Evolutionary conservation across 1,284 basidiomycete species (phyloP), one percentile per base, ranked within the genome.

Genomic region (Sphaerobolus stellatus): DNA sequence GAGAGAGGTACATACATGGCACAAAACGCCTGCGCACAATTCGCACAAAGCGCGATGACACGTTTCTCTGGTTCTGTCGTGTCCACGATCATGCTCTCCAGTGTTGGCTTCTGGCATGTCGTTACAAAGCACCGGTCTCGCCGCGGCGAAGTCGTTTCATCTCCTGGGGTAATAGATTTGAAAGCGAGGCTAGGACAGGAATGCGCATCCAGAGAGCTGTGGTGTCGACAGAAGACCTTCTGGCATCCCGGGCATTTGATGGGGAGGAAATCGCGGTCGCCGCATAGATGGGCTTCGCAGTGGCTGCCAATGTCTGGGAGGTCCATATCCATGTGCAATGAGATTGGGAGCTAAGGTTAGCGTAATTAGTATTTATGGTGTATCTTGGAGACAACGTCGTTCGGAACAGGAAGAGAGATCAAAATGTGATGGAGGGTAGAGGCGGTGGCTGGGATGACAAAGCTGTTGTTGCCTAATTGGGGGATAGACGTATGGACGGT

Each of bases 241-340:
- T 72, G 65, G 68, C 85, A 87, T 20, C 48, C 48, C 24, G 55
- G 54, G 65, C 86, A 88, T 50, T 68, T 66, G 57, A 86, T 82
- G n/a, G 85, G 86, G 1, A 88, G 75, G 61, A 87, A 82, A 71
- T 87, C 84, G 62, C 81, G 70, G 47, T 76, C 60, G 58, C 77
- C 75, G 71, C 83, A 86, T 28, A 72, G 69, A 20, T 70, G 48
- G 40, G 80, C 65, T 40, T 80, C 71, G 65, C 85, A 88, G 57
- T 78, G 79, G 28, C 77, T 71, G 50, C 84, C 84, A 58, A 86
- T 74, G 16, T 64, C 61, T 52, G 71, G 64, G 22, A 78, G 58
- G 54, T 76, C 72, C 66, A 43, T 48, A 24, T 31, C 18, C 31
- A 50, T 27, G 31, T 20, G 13, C n/a, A 22, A 25, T 27, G 31